Evolutionary conservation across 768 basidiomycete species (phyloP), one percentile per base, ranked within the genome.

Genomic region (Mycena haematopus): DNA sequence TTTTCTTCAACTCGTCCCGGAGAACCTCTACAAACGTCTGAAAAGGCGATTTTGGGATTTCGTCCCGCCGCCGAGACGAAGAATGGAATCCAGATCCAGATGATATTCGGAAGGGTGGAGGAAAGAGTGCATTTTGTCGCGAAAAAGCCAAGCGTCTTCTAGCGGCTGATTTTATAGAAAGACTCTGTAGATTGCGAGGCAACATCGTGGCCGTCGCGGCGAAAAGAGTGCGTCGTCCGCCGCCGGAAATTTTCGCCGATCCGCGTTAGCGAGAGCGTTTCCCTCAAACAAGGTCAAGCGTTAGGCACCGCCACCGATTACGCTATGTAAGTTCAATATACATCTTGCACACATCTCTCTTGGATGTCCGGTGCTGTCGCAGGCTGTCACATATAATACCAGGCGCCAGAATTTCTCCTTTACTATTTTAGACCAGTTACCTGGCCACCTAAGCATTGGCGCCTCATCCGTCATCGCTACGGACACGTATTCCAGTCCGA

Each of bases 21-120:
- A 99, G 80, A 21, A 96, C 95, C 35, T 99, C 92, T 9, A 98
- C 95, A 68, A 99, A 99, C 2, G 95, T 95, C 75, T 93, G 90
- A 72, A 97, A 98, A 0, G 97, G 97, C 5, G 95, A 97, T 73
- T 92, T 93, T 5, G 92, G 91, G 5, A 84, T 74, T 69, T 93
- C 91, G 66, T 88, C 78, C 44, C 75, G 80, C 31, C 82, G 80
- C 46, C 82, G 79, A 40, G 89, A 78, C 29, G 91, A 89, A 29
- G 90, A 83, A 71, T 92, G 90, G 70, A 92, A 91, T 15, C 75
- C 77, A 57, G 80, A 79, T 40, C 76, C 44, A 40, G 54, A n/a
- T 1, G 44, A 10, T 63, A 63, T 54, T 50, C 62, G 57, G 50
- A 60, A 60, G 4, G 63, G 58, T 17, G 55, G 54, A 36, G 63